Base-by-base conservation (phyloP, 2,329 filamentous ascomycete genomes). In the Talaromyces sp. region DNA sequence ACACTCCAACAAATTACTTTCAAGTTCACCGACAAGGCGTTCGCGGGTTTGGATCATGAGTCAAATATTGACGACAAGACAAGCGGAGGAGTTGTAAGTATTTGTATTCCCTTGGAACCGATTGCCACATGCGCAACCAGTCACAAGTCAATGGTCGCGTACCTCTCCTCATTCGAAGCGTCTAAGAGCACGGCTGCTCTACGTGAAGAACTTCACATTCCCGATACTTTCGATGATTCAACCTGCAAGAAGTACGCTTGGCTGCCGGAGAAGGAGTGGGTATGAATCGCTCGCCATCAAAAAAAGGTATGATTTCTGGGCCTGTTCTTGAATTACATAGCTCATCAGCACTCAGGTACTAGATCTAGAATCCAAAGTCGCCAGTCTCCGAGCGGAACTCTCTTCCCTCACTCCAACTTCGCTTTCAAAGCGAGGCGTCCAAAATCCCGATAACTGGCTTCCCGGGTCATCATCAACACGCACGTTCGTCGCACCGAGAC, bases 241-340 rank as follows among this genome's bases (percentile, higher is more conserved):
- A 96, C 92, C 22, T 85, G 89, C 61, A 97, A 97, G 83, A 97
- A 96, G 80, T 98, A 97, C 81, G 93, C 96, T 79, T 91, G 91
- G 1, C 80, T 98, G 36, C 80, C 98, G 71, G 94, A 97, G 84
- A 97, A 96, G 86, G 98, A 98, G 83, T 98, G 94, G 94, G 97
- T 93, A 22, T 95, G 92, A 73, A 91, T 97, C 31, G 93, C 97
- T 73, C 86, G 94, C 68, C 79, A 98, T 77, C 94, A 98, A 80
- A 97, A 97, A 80, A 97, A 96, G 90, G 92, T 91, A 79, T 59
- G 45, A n/a, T 79, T 43, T 60, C 54, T 45, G 49, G 47, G 67
- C 43, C 56, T 60, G 64, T 67, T 60, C 70, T 49, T 68, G 62
- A 15, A 45, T 54, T 17, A 5, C 29, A 2, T 67, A 49, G 65